These are phyloP conservation scores for Hemileccinum rubropunctum DNA, from an alignment of 768 basidiomycete species.

Conservation along the genomic window DNA sequence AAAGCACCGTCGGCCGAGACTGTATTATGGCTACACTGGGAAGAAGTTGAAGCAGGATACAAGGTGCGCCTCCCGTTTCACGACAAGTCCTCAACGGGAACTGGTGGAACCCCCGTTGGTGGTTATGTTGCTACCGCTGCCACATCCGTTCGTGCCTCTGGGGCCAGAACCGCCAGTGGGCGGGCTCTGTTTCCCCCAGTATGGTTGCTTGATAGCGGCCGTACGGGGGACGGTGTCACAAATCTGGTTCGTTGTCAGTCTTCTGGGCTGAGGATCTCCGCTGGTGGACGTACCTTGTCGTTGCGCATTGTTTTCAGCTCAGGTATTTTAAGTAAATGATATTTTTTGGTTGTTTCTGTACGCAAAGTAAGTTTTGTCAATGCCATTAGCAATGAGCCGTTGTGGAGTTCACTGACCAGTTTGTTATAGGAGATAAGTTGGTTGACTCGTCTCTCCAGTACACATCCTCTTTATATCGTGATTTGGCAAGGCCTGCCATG, in stretches of 20 bases:
- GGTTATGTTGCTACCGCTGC: background rate
- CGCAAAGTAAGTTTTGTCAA: background rate
- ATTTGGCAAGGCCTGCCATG: background rate
- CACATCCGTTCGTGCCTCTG: background rate
- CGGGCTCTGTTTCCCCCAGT: background rate
- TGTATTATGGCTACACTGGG: constrained; percentile 7
- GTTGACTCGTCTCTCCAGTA: background rate
- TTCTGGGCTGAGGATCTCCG: background rate
- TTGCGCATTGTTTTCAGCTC: constrained; percentile 5
- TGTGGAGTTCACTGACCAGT: constrained; percentile 9
- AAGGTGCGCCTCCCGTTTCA: background rate
- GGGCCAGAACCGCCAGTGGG: background rate
- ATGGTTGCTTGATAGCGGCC: constrained; percentile 13
- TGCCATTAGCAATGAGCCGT: background rate
- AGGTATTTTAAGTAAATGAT: background rate
- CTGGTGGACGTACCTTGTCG: constrained; percentile 4
- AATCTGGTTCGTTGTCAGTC: constrained; percentile 10
- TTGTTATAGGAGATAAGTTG: background rate
- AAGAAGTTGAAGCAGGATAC: background rate
- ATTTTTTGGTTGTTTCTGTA: constrained; percentile 1
- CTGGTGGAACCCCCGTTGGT: background rate
- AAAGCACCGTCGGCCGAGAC: background rate
- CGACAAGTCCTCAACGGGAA: too few relatives aligned
- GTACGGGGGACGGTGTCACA: background rate
- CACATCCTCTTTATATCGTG: constrained; percentile 13